Base-by-base conservation (phyloP, 1,284 basidiomycete species). In the Heterobasidion parviporum region DNA sequence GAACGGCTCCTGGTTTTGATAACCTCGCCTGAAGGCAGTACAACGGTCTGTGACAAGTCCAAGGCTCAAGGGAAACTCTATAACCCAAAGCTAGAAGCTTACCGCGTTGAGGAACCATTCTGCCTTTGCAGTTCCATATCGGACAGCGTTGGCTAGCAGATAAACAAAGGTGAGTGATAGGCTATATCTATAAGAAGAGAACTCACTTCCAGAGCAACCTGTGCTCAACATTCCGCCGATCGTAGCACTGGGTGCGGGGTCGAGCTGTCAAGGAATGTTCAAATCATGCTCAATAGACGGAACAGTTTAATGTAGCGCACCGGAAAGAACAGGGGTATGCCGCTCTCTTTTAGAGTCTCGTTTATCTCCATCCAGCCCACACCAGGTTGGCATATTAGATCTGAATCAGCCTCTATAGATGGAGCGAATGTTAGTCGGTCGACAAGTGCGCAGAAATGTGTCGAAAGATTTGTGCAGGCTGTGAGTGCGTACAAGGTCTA, bases 191-290 rank as follows among this genome's bases (percentile, higher is more conserved):
- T 51, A 33, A n/a, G 49, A 16, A 9, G 18, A 35, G 10, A 51
- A 70, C 84, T 54, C 64, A 88, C 87, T 87, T 61, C 87, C 87
- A 18, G 84, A 88, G 65, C 87, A 89, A 0, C 89, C 89, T 0
- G 89, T 94, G 52, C 87, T 87, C 32, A 92, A 77, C 92, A 98
- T 97, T 0, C 94, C 95, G 33, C 94, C 94, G 38, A 97, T 86
- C 0, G 91, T 93, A 1, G 94, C 93, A 20, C 79, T 78, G 1
- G 84, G 86, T 1, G 76, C 86, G 9, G 90, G 92, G 64, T 94
- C 90, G 53, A 89, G 75, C 86, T 91, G 57, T 51, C 33, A 5
- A 33, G 15, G 9, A n/a, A 10, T n/a, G 45, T 18, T 15, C 5
- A 14, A 14, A 45, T 10, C 2, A 33, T 20, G 1, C 15, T 12